Conservation (phyloP, 768 basidiomycete species). For the Amanita pseudoporphyria region DNA sequence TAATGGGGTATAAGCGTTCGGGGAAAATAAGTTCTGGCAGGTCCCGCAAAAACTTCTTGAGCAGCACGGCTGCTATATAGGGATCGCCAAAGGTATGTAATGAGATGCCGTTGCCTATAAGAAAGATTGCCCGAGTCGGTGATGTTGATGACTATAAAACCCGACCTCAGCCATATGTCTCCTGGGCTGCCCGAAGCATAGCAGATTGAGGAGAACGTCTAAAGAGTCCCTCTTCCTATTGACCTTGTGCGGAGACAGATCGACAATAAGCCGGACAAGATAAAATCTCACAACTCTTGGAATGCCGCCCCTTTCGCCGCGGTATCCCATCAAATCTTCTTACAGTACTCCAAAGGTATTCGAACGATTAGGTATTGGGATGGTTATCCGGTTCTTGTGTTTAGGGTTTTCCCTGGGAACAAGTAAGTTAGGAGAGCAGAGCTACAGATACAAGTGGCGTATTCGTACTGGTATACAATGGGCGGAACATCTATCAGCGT, state of each 20-base stretch:
- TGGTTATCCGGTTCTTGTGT: conserved; percentile 55
- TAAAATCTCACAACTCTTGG: conserved; percentile 77
- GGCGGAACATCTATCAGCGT: conserved; percentile 81
- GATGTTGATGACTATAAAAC: conserved; percentile 27
- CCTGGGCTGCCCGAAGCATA: conserved; percentile 60
- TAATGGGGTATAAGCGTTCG: conserved; percentile 58
- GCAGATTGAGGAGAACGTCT: conserved; percentile 69
- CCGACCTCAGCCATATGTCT: conserved; percentile 64
- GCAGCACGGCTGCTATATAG: no score
- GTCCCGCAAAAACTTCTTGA: no score
- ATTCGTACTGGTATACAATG: no score
- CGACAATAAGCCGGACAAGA: conserved; percentile 35
- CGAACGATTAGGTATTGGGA: no score
- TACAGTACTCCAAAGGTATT: no score
- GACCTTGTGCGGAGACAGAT: conserved; percentile 26
- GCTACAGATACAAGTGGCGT: neutral
- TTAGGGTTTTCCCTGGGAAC: conserved; percentile 64
- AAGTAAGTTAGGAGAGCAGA: neutral
- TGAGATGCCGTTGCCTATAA: conserved; percentile 65
- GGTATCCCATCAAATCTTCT: conserved; percentile 83
- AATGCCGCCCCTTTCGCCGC: conserved; percentile 79
- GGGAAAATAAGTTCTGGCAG: no score
- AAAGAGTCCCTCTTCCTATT: conserved; percentile 74
- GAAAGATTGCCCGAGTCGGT: conserved; percentile 5
- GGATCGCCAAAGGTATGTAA: conserved; percentile 69